Base-by-base conservation (phyloP, 148 eudicot species). In the Camellia granthamiana region DNA sequence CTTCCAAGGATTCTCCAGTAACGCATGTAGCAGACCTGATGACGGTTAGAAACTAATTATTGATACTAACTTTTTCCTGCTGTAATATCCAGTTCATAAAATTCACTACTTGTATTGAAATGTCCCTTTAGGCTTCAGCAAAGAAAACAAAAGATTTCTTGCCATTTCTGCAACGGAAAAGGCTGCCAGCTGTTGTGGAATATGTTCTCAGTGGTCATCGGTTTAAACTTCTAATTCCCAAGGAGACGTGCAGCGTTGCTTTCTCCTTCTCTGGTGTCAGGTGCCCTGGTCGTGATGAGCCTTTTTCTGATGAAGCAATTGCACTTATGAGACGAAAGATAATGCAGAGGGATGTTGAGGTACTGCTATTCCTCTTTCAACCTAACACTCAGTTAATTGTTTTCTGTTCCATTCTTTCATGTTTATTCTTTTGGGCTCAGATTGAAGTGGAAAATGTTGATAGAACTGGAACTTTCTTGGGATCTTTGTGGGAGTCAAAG, bases 281-380 rank as follows among this genome's bases (percentile, higher is more conserved):
- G 82, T 97, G 99, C 83, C 97, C 99, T 59, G 95, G 95, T 72
- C 97, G 98, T 76, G 89, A 86, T 67, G 95, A 96, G 83, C 95
- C 92, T 8, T 93, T 78, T 77, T 92, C 98, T 21, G 87, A 91
- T 23, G 99, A 93, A 72, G 99, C 99, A 62, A 91, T 96, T 83
- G 92, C 97, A 42, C 84, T 96, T 19, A 93, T 96, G 98, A 91
- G 99, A 85, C 85, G 91, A 69, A 93, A 87, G 82, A 96, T 93
- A 75, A 84, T 96, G 88, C 97, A 96, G 87, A 90, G 98, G 86
- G 99, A 93, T 85, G 99, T 96, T 77, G 99, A 96, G 97, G 99
- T 96, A 91, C 14, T 82, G 44, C 56, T 61, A 11, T 69, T 78
- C 23, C 12, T 47, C 65, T 66, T 74, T 68, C 43, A 41, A 21